These are phyloP conservation scores for Collybia mongolica DNA, from an alignment of 768 basidiomycete genomes.

Conservation along the genomic window DNA sequence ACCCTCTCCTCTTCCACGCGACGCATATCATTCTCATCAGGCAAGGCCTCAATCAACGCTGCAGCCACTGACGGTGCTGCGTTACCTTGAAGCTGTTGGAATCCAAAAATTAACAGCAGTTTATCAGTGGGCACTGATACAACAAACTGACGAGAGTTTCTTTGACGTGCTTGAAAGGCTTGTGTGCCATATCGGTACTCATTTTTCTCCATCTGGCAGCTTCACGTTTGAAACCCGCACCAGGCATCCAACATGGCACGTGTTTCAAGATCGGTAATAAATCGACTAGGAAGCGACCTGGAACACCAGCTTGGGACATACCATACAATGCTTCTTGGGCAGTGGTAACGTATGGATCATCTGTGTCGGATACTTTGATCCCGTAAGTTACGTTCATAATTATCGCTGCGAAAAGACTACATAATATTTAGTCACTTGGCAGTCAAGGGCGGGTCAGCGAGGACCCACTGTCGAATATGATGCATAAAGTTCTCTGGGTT, in stretches of 20 bases:
- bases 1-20: constrained; percentile 13
- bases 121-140: too few species aligned
- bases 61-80: background rate
- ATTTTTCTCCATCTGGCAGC: constrained; percentile 26
- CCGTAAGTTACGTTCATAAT: constrained; percentile 29
- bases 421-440: background rate
- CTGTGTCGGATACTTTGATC: constrained; percentile 16
- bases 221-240: constrained; percentile 35
- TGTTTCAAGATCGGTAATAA: constrained; percentile 26
- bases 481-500: constrained; percentile 1
- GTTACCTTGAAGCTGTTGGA: background rate
- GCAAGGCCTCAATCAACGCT: constrained; percentile 1
- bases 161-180: constrained; percentile 25
- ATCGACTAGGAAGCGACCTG: constrained; percentile 24
- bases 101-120: background rate
- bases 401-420: constrained; percentile 3
- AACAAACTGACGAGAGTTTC: constrained; percentile 19
- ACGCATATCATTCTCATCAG: constrained; percentile 5
- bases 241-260: constrained; percentile 44
- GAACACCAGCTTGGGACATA: constrained; percentile 16
- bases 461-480: constrained; percentile 6
- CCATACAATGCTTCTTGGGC: constrained; percentile 17
- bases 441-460: background rate
- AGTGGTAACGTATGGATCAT: constrained; percentile 24
- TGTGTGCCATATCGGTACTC: constrained; percentile 11